Evolutionary conservation across 768 basidiomycete genomes (phyloP).

Genomic region (Kwoniella europaea): DNA sequence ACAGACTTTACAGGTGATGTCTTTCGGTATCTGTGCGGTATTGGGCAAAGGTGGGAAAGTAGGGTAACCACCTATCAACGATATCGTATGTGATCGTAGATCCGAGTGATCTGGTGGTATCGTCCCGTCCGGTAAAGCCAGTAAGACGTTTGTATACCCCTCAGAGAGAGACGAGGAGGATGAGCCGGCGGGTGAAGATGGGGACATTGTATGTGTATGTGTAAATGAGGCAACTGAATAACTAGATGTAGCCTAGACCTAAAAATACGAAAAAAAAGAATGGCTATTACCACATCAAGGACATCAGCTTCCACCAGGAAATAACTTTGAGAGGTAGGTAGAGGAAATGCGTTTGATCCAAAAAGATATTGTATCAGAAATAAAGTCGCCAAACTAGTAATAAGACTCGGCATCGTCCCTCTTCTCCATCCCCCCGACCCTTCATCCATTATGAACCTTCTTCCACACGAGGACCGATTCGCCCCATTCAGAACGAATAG

Average conservation of each 20-base stretch:
- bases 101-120: slow-evolving; percentile 41
- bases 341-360: slow-evolving; percentile 26
- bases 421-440: slow-evolving; percentile 7
- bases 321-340: slow-evolving; percentile 23
- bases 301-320: not conserved
- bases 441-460: slow-evolving; percentile 10
- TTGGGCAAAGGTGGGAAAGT: slow-evolving; percentile 45
- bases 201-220: slow-evolving; percentile 32
- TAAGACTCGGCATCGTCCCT: slow-evolving; percentile 40
- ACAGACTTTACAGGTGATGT: slow-evolving; percentile 48
- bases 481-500: slow-evolving; percentile 33
- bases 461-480: slow-evolving; percentile 29
- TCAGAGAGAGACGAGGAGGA: slow-evolving; percentile 45
- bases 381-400: slow-evolving; percentile 56
- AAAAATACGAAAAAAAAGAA: not conserved
- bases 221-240: not conserved
- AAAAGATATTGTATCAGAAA: slow-evolving; percentile 22
- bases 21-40: slow-evolving; percentile 24
- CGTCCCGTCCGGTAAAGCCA: slow-evolving; percentile 54
- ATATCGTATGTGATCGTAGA: slow-evolving; percentile 38
- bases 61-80: slow-evolving; percentile 55
- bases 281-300: not conserved
- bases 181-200: slow-evolving; percentile 46
- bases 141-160: slow-evolving; percentile 42
- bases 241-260: not conserved